Conservation (phyloP, 345 rosid species). For the Erucastrum elatum region DNA sequence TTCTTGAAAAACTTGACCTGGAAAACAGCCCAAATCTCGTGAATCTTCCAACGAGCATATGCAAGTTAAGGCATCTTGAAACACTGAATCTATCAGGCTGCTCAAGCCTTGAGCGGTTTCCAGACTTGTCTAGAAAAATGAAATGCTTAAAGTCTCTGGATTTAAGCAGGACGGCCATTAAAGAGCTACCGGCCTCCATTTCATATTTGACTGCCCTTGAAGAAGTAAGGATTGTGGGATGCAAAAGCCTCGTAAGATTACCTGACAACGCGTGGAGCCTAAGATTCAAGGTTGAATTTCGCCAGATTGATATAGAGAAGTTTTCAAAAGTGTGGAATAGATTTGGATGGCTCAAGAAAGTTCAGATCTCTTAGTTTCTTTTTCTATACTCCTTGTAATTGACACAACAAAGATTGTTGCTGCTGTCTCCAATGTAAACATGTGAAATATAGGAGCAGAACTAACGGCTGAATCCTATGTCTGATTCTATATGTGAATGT, state of each 20-base stretch:
- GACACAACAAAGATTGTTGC: background rate
- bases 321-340: slow-evolving; percentile 32
- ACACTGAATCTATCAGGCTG: slow-evolving; percentile 33
- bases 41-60: slow-evolving; percentile 26
- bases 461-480: background rate
- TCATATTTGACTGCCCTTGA: slow-evolving; percentile 31
- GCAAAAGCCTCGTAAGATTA: slow-evolving; percentile 19
- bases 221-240: slow-evolving; percentile 18
- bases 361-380: slow-evolving; percentile 13
- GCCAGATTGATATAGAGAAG: slow-evolving; percentile 28
- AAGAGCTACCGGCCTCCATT: slow-evolving; percentile 20
- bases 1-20: slow-evolving; percentile 34
- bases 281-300: slow-evolving; percentile 28
- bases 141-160: slow-evolving; percentile 30
- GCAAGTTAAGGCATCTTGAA: slow-evolving; percentile 39
- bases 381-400: background rate
- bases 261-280: slow-evolving; percentile 33
- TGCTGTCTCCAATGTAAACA: background rate
- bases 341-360: slow-evolving; percentile 31
- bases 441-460: background rate
- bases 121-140: slow-evolving; percentile 29
- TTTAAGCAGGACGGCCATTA: slow-evolving; percentile 20
- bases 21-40: slow-evolving; percentile 17
- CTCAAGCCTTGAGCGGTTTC: slow-evolving; percentile 20
- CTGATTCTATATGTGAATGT: background rate